Base-by-base conservation (phyloP, 2,329 filamentous ascomycete species). In the Aspergillus fructus region DNA sequence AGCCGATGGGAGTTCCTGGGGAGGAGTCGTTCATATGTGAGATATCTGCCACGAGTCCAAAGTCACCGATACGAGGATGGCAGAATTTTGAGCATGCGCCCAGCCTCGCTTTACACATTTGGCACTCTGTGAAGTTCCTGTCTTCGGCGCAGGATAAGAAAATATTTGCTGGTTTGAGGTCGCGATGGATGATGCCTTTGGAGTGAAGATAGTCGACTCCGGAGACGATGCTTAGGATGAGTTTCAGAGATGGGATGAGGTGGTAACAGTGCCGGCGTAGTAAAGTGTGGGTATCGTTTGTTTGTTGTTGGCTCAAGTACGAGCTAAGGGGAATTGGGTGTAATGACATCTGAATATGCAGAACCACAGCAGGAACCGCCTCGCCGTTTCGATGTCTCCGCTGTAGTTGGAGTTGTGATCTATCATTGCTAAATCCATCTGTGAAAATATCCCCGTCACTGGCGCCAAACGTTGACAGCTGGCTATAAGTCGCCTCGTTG, bases 271-370 rank as follows among this genome's bases (percentile, higher is more conserved):
- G 86, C 5, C 76, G 76, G 5, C 75, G 70, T 8, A 62, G 62
- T 15, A 63, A 51, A 6, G 61, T 56, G 37, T 64, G 17, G 2
- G 43, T 45, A 51, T 62, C 61, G n/a, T 57, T 46, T 49, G 56
- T 52, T 9, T 68, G 58, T 42, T 74, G 67, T 13, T 77, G 71
- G 46, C 76, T 80, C 5, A 89, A 68, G 63, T 85, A 88, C 1
- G 83, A 81, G 8, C 82, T 79, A 11, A 89, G 76, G 2, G 84
- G 87, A 52, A 86, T 77, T 1, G 85, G 85, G 67, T 87, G 84
- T 3, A 86, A 76, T 4, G 83, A 84, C 85, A 89, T 89, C 65
- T 89, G 86, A n/a, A 89, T 85, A 67, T 88, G 85, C 8, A 89
- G 75, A 5, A 81, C 81, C 11, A 86, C 66, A 19, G 73, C 68